Conservation (phyloP, 768 basidiomycete genomes). For the Boletus rubroflammeus region DNA sequence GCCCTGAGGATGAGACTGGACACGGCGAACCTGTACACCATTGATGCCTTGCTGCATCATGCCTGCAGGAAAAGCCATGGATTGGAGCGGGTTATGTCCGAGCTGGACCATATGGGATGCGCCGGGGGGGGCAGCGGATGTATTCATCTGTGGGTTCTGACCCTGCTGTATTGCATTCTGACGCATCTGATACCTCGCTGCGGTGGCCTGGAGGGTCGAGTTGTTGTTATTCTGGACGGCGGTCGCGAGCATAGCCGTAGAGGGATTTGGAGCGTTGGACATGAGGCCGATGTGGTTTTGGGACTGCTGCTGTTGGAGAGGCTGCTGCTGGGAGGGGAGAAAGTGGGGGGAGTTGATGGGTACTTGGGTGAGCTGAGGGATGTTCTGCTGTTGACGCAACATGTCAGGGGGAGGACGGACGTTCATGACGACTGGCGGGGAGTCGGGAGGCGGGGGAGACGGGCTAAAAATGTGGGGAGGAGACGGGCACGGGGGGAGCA, state of each 20-base stretch:
- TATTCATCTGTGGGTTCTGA: conserved; percentile 35
- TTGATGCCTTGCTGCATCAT: conserved; percentile 41
- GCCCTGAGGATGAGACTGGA: conserved; percentile 54
- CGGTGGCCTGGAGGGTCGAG: conserved; percentile 21
- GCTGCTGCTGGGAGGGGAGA: conserved; percentile 37
- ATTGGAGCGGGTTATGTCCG: conserved; percentile 37
- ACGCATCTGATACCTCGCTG: conserved; percentile 32
- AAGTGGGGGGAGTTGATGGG: conserved; percentile 38
- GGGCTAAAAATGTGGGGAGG: conserved; percentile 4
- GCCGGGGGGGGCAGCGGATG: conserved; percentile 26
- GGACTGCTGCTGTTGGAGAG: conserved; percentile 33
- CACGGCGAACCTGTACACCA: conserved; percentile 45
- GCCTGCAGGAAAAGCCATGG: conserved; percentile 40
- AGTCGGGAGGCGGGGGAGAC: background rate
- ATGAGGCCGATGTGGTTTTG: conserved; percentile 36
- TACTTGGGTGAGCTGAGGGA: conserved; percentile 37
- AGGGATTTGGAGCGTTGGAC: conserved; percentile 32
- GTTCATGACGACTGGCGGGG: conserved; percentile 40
- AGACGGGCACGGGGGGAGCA: background rate
- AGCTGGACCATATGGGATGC: conserved; percentile 30
- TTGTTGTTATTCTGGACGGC: conserved; percentile 26
- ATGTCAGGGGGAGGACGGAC: conserved; percentile 42
- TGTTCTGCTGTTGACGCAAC: conserved; percentile 41
- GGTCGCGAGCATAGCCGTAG: conserved; percentile 39
- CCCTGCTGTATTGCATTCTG: conserved; percentile 37